Evolutionary conservation across 495 filamentous ascomycete species (phyloP).

Genomic region (Hypoxylon rickii): DNA sequence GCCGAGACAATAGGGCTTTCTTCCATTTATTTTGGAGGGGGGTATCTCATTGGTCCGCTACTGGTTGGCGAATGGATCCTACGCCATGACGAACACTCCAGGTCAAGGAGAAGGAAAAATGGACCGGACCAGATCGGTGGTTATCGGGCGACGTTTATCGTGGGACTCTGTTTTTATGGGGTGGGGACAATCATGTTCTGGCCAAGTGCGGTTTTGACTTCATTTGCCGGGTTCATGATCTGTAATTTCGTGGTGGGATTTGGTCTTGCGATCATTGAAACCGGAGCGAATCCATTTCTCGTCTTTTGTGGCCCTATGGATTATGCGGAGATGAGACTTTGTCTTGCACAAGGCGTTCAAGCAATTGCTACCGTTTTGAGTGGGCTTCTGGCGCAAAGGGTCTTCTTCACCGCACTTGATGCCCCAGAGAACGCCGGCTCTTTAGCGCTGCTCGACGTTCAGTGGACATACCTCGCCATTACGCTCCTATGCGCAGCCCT

Average conservation of each 20-base stretch:
- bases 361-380: slow-evolving; percentile 68
- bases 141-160: slow-evolving; percentile 44
- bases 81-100: slow-evolving; percentile 57
- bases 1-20: slow-evolving; percentile 47
- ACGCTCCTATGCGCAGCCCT: slow-evolving; percentile 72
- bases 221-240: slow-evolving; percentile 67
- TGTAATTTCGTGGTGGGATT: slow-evolving; percentile 68
- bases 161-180: slow-evolving; percentile 63
- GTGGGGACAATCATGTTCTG: slow-evolving; percentile 70
- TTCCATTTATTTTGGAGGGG: slow-evolving; percentile 52
- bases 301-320: slow-evolving; percentile 57
- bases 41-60: slow-evolving; percentile 68
- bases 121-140: slow-evolving; percentile 38
- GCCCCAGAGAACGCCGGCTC: slow-evolving; percentile 23
- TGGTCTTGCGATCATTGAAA: slow-evolving; percentile 68
- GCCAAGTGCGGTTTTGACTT: slow-evolving; percentile 64
- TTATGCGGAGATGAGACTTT: slow-evolving; percentile 62
- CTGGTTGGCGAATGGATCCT: slow-evolving; percentile 70
- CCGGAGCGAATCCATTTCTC: slow-evolving; percentile 70
- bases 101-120: slow-evolving; percentile 30
- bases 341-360: slow-evolving; percentile 71
- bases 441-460: slow-evolving; percentile 62
- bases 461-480: slow-evolving; percentile 78
- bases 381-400: slow-evolving; percentile 68
- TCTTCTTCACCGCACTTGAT: slow-evolving; percentile 60